Conservation (phyloP, 768 basidiomycete species). For the Pholiota conissans region DNA sequence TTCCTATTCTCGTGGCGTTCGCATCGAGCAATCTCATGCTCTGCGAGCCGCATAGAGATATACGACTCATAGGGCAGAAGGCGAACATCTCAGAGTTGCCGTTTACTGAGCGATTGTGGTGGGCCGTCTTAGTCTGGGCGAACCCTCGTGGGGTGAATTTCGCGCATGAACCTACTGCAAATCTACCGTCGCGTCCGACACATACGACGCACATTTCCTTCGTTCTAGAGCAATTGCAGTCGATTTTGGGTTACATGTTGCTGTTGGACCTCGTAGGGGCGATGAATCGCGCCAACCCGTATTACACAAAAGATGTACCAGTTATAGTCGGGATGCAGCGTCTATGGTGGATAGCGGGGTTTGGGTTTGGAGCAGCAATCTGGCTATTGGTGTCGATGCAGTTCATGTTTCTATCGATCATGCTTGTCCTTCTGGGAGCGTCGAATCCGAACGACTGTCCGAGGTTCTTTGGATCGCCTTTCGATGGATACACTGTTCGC, state of each 20-base stretch:
- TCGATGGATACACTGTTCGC: constrained; percentile 30
- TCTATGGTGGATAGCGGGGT: background rate
- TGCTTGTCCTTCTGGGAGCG: background rate
- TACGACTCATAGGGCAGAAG: constrained; percentile 18
- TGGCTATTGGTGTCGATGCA: background rate
- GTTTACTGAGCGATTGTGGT: constrained; percentile 20
- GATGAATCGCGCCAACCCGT: constrained; percentile 19
- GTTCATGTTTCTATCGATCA: background rate
- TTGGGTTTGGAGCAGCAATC: background rate
- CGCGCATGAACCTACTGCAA: constrained; percentile 22
- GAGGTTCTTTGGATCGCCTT: background rate
- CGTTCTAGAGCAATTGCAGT: constrained; percentile 17
- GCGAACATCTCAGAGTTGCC: constrained; percentile 14
- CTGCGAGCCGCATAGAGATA: constrained; percentile 25
- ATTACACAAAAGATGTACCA: constrained; percentile 9
- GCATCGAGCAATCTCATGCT: constrained; percentile 20
- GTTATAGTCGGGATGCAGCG: constrained; percentile 2
- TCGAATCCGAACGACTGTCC: constrained; percentile 1
- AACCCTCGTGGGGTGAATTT: constrained; percentile 30
- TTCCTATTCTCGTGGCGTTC: constrained; percentile 6
- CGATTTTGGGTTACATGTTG: constrained; percentile 10
- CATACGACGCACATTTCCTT: constrained; percentile 19
- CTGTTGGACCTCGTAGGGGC: constrained; percentile 22
- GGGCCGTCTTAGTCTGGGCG: constrained; percentile 22
- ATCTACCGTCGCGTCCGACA: constrained; percentile 20